Evolutionary conservation across 192 early-diverging fungal genomes (phyloP), one percentile per base, ranked within the genome.

Genomic region (Mortierella alpina): DNA sequence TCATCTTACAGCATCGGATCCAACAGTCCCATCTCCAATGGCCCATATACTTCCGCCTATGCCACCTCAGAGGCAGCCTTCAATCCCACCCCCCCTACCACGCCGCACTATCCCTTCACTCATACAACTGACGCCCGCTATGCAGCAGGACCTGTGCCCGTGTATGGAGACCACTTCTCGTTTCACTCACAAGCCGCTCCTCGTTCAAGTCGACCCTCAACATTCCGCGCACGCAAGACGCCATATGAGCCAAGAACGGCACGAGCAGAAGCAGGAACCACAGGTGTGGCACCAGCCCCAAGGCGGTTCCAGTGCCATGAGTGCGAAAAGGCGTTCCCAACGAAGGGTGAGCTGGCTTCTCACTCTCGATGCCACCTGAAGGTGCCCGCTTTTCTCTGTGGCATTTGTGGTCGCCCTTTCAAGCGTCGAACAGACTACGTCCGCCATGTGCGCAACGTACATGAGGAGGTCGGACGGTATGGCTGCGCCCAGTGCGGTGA

Each of bases 391-490:
- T 80, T 80, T 46, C 49, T 80, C 53, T 80, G 77, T 42, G 70
- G 77, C 1, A 80, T 80, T 46, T 80, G 77, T 31, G 77, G 77
- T 18, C 70, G 77, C 6, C 77, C 77, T 8, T 80, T 80, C 55
- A 80, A 80, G 70, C 69, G 77, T 31, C 58, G 77, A 13, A 80
- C 77, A 17, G 77, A 80, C 31, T 80, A 80, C 55, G 77, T 80
- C 44, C 77, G 77, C 2, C 77, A 80, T 20, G 77, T 80, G 12
- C 77, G 77, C 13, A 80, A 80, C 15, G 77, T 80, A 13, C 77
- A 80, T n/a, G 77, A 80, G 66, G 77, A 80, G 31, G 77, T 80
- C 23, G 77, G 77, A 17, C 77, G 77, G 10, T 80, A 80, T 59
- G 66, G 70, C 12, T 80, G 77, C 42, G 12, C 7, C 13, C 77